phyloP scores from a whole-genome alignment of 2,329 filamentous ascomycete species.

The Botrytis galanthina region DNA sequence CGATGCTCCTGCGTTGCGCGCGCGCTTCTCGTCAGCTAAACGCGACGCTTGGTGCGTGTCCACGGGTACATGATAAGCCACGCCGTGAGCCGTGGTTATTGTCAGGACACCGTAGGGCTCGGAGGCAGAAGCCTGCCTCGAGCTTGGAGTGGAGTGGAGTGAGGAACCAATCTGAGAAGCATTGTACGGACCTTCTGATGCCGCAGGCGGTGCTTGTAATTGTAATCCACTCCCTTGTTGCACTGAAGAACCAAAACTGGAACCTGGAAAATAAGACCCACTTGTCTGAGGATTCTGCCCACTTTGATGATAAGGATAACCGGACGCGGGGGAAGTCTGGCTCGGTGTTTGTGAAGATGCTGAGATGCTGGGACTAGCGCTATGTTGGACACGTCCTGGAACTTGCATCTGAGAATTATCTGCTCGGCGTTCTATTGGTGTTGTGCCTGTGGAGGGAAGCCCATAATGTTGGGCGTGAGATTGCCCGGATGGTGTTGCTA shows the following conservation, averaged over 20 bases:
- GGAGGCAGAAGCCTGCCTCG: slow-evolving; percentile 37
- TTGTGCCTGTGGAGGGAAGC: slow-evolving; percentile 43
- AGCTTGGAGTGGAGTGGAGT: slow-evolving; percentile 34
- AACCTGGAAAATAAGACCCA: slow-evolving; percentile 36
- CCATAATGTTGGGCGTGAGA: slow-evolving; percentile 33
- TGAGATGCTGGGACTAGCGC: slow-evolving; percentile 48
- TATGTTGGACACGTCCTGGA: slow-evolving; percentile 41
- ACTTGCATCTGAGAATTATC: slow-evolving; percentile 41
- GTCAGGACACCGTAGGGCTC: slow-evolving; percentile 39
- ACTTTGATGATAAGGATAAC: slow-evolving; percentile 30
- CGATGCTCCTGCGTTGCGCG: slow-evolving; percentile 81
- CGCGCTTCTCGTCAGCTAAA: slow-evolving; percentile 80
- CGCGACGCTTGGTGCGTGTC: slow-evolving; percentile 80
- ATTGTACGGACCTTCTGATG: slow-evolving; percentile 40
- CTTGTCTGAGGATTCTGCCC: slow-evolving; percentile 29
- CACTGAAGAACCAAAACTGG: slow-evolving; percentile 32
- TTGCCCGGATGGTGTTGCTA: slow-evolving; percentile 40
- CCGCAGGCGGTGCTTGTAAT: slow-evolving; percentile 34
- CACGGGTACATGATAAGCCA: slow-evolving; percentile 60
- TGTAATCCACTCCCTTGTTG: slow-evolving; percentile 37
- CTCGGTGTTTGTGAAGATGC: slow-evolving; percentile 47
- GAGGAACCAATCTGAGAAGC: slow-evolving; percentile 35
- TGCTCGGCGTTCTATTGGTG: slow-evolving; percentile 38
- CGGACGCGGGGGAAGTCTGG: slow-evolving; percentile 41
- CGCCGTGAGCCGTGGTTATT: slow-evolving; percentile 49